phyloP scores from a whole-genome alignment of 129 eudicot genomes.

The Lactuca saligna region DNA sequence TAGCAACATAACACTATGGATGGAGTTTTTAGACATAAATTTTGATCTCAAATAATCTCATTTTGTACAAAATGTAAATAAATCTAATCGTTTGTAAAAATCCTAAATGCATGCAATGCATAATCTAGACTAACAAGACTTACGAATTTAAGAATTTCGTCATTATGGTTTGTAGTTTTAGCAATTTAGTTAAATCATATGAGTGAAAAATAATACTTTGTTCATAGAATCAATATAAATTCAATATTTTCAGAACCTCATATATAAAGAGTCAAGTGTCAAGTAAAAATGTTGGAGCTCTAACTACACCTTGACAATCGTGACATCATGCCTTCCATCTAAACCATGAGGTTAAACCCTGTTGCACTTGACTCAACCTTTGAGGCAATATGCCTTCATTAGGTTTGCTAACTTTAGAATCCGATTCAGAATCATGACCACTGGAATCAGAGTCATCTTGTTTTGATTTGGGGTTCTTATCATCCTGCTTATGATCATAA shows the following conservation, averaged over 20 bases:
- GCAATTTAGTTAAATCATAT: background rate
- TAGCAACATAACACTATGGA: too few species aligned
- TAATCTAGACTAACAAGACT: background rate
- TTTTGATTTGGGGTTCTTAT: background rate
- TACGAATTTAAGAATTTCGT: background rate
- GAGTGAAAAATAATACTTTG: background rate
- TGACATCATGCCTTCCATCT: constrained; percentile 24
- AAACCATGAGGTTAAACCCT: constrained; percentile 27
- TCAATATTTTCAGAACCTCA: constrained; percentile 16
- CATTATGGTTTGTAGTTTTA: background rate
- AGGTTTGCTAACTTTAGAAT: constrained; percentile 6
- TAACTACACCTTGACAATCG: constrained; percentile 5
- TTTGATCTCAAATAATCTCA: too few species aligned
- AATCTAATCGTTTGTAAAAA: too few species aligned
- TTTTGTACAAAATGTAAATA: too few species aligned
- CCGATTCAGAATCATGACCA: constrained; percentile 13
- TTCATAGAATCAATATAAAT: background rate
- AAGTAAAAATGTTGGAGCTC: too few species aligned
- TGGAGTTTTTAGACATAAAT: too few species aligned
- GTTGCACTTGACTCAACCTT: constrained; percentile 17
- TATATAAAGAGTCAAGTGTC: background rate
- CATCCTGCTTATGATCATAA: background rate
- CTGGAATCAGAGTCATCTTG: constrained; percentile 17
- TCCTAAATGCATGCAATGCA: too few species aligned
- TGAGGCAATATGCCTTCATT: constrained; percentile 22